Conservation (phyloP, 768 basidiomycete species). For the Neoboletus magnificus region DNA sequence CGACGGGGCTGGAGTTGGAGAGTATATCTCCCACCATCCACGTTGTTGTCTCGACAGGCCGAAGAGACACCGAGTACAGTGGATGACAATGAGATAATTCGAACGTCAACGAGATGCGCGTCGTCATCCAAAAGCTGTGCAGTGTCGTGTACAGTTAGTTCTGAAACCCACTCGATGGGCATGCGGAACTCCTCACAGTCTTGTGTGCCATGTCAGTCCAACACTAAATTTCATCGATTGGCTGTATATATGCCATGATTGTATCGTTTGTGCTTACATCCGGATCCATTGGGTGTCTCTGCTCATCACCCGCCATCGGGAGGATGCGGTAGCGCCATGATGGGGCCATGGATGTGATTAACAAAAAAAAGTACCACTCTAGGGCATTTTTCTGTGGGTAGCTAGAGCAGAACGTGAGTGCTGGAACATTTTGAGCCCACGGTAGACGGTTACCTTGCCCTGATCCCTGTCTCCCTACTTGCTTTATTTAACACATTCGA, state of each 20-base stretch:
- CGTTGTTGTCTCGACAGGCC: not conserved
- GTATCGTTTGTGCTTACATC: slow-evolving; percentile 1
- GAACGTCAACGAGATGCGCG: not conserved
- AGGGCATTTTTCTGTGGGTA: not conserved
- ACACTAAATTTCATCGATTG: slow-evolving; percentile 8
- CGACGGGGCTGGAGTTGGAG: not conserved
- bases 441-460: slow-evolving; percentile 23
- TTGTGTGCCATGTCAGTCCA: not conserved
- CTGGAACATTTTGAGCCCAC: slow-evolving; percentile 1
- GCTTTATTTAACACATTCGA: not conserved
- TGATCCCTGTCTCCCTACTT: slow-evolving; percentile 17
- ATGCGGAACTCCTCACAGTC: not conserved
- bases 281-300: not conserved
- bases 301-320: slow-evolving; percentile 24
- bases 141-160: slow-evolving; percentile 7
- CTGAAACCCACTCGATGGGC: slow-evolving; percentile 9
- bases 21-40: not conserved
- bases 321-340: slow-evolving; percentile 9
- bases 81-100: not conserved
- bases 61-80: not conserved
- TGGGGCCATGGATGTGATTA: not conserved
- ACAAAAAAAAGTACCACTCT: not conserved
- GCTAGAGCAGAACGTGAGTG: slow-evolving; percentile 7
- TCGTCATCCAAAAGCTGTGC: slow-evolving; percentile 26
- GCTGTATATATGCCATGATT: slow-evolving; percentile 16